These are phyloP conservation scores for Candida silvicultrix DNA, from an alignment of 805 yeast genomes.

Conservation along the genomic window DNA sequence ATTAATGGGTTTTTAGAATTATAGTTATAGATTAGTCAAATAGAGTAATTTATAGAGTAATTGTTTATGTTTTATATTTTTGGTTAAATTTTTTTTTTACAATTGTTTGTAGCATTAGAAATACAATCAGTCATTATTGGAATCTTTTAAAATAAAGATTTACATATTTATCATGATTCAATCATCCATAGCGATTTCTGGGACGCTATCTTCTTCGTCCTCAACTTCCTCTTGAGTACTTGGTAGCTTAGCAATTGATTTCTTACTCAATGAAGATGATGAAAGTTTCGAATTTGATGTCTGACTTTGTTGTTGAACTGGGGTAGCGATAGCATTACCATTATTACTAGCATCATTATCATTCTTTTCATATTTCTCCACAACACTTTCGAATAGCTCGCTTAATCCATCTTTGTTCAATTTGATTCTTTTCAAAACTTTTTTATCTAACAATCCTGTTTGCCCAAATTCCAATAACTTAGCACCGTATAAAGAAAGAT, in stretches of 20 bases:
- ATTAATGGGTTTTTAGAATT: neutral
- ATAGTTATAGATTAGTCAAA: neutral
- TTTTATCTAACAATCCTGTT: slow-evolving; percentile 25
- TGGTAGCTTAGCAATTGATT: neutral
- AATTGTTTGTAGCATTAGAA: too few species aligned
- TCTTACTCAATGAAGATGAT: neutral
- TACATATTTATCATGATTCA: too few species aligned
- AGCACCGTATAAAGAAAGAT: slow-evolving; percentile 33
- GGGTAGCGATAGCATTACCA: neutral
- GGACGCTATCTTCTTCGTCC: neutral
- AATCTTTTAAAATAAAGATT: too few species aligned
- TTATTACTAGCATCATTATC: neutral
- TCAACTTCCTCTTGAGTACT: neutral
- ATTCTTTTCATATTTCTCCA: slow-evolving; percentile 1
- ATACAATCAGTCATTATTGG: too few species aligned
- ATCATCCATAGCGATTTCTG: neutral
- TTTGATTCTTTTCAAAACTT: slow-evolving; percentile 25
- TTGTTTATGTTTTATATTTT: neutral
- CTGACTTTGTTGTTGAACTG: neutral
- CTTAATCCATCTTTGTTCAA: slow-evolving; percentile 33
- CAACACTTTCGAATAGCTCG: slow-evolving; percentile 12
- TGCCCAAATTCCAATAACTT: slow-evolving; percentile 32
- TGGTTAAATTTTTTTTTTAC: too few species aligned
- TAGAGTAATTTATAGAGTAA: neutral
- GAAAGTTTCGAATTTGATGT: neutral